Evolutionary conservation across 1,139 yeast genomes (phyloP), one percentile per base, ranked within the genome.

Genomic region (Candida sanyaensis): DNA sequence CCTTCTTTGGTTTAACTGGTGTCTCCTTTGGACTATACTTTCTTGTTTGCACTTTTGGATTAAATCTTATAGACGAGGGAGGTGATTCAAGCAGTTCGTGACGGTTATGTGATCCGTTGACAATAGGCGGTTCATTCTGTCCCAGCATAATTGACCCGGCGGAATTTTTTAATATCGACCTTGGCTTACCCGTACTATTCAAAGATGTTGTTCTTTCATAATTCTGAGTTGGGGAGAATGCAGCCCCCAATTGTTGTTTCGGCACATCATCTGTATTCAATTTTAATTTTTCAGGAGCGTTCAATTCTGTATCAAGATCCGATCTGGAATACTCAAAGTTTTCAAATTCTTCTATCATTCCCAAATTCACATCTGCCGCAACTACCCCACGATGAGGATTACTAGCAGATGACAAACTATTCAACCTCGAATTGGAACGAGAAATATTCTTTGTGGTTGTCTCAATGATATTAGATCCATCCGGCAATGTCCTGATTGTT

Each of bases 391-490:
- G 54, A 40, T 68, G 53, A 32, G 45, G 39, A 12, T 51, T 50
- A 8, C 12, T 6, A 6, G 51, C 50, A 26, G 63, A 55, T 24
- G 56, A 58, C 45, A 72, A 54, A 17, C 76, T 66, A 50, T 68
- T 72, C 30, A 63, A 55, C 49, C 78, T 60, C 7, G 76, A 71
- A 45, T 61, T 66, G 27, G 64, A 55, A 37, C 79, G 59, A 6
- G 77, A 70, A 13, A 74, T 69, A 48, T 74, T 75, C 49, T 69
- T 74, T 13, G 78, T 73, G 28, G 75, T 71, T 3, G 78, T 75
- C 55, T 75, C 79, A 45, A 73, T 71, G 32, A 74, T 64, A 47
- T 71, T 74, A 36, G 78, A 71, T 2, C 80, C 80, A 55, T 75
- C 80, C 3, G 78, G 73, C 42, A 73, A 56, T 1, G 71, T 66